Base-by-base conservation (phyloP, 805 yeast species). In the Yamadazyma kitorensis region DNA sequence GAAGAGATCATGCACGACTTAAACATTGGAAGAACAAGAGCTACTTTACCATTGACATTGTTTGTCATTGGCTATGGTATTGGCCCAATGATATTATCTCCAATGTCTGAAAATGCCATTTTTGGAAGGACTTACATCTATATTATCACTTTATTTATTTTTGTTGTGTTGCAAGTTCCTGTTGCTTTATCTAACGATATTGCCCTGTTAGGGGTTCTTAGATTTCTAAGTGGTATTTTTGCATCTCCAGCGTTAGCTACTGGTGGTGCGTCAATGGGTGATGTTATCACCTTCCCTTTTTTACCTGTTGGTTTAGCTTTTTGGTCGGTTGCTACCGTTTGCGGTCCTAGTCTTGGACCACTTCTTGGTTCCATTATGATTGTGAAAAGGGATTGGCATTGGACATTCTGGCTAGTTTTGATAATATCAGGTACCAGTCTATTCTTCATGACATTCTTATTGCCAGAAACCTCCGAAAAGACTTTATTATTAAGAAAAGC, bases 11-110 rank as follows among this genome's bases (percentile, higher is more conserved):
- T 61, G 54, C 55, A 54, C 18, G 70, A 75, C 28, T 74, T 77
- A 45, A 44, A 56, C 12, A 64, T 73, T 4, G 57, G 69, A 11
- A 55, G 52, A 17, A 68, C 64, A 4, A 64, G 64, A 8, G 77
- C 78, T 0, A 57, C 70, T 1, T 55, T 80, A 26, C 78, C 80
- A 5, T 59, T 80, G 44, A 61, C 81, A 0, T 40, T 77, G 30
- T 80, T 74, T 43, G 80, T 79, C 11, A 49, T 78, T 19, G 86
- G 83, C 8, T 78, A 79, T 47, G 84, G 80, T 36, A 34, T 77
- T 17, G 84, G 84, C 1, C 83, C 85, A 2, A 62, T 78, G 64
- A 38, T 78, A 2, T 72, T 76, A 33, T 72, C 82, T 0, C 85
- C 86, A 5, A 45, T 78, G 39, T 70, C 80, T 8, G 86, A 80